Base-by-base conservation (phyloP, 352 stramenopile species). In the Globisporangium mamillatum region DNA sequence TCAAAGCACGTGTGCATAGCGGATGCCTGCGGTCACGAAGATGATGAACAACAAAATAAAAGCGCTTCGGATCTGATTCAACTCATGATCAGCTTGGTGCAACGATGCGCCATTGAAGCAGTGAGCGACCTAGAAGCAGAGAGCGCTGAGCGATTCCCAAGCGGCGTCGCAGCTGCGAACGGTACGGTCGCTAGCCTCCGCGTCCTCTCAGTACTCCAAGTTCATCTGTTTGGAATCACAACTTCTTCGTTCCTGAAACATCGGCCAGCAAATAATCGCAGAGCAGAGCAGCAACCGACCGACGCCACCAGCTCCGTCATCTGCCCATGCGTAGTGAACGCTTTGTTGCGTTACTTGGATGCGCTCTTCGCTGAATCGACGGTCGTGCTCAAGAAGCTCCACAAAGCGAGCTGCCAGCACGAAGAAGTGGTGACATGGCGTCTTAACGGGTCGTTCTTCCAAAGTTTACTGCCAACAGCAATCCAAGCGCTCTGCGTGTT, bases 371-470 rank as follows among this genome's bases (percentile, higher is more conserved):
- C 53, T 0, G 75, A 85, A 57, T 64, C 75, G 2, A 62, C 80
- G 36, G 38, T 36, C 12, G 65, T 89, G 38, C 69, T 89, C 20
- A 82, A 81, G 60, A 73, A 64, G 12, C 74, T 89, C 14, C 81
- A 89, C 64, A 86, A 78, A 60, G 66, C 61, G 41, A 84, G 76
- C 54, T 79, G 80, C 10, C 79, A 89, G 24, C 79, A 84, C n/a
- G 79, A 84, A 70, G 79, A 86, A 38, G 64, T 82, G n/a, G 76
- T 82, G 38, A 73, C 72, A 10, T 77, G 75, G 73, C 67, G 75
- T 7, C 74, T 89, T 54, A 81, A 88, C 36, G 69, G 76, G 18
- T 83, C 79, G 22, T 83, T 89, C 25, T 79, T 89, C 18, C 75
- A 83, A 16, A 67, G 38, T 14, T 34, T 89, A n/a, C 62, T 86